Percentiles rank a stretch among this genome's conserved stretches.
Conservation (phyloP, 2,329 filamentous ascomycete species). For the Aspergillus pseudoterreus region DNA sequence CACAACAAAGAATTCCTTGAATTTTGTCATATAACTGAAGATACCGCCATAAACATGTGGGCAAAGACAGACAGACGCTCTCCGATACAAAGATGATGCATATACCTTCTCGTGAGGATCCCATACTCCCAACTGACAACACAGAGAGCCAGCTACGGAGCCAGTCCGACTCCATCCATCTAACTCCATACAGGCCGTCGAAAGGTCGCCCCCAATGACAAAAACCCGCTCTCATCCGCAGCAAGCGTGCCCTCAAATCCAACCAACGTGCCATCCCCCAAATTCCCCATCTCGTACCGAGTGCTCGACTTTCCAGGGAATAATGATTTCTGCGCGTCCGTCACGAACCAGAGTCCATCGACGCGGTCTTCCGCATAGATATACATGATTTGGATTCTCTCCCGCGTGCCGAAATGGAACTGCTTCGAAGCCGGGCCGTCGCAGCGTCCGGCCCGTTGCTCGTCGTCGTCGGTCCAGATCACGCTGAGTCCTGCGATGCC, state of each 20-base stretch:
- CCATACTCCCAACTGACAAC: no score
- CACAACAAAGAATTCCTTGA: no score
- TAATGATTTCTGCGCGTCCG: neutral
- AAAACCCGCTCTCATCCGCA: neutral
- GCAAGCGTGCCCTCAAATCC: neutral
- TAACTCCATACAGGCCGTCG: neutral
- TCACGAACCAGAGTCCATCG: constrained; percentile 3
- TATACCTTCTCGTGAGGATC: no score
- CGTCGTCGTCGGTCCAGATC: neutral
- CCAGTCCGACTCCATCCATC: neutral
- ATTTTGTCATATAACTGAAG: no score
- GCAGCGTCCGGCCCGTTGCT: neutral
- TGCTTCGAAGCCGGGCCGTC: neutral
- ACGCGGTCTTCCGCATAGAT: neutral
- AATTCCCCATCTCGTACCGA: neutral
- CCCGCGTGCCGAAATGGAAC: neutral
- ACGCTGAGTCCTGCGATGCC: neutral
- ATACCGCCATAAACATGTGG: no score
- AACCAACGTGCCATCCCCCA: constrained; percentile 1
- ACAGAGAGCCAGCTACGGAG: neutral
- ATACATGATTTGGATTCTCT: constrained; percentile 5
- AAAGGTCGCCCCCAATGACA: neutral
- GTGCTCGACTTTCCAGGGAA: neutral
- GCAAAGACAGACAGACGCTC: no score
- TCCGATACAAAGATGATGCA: no score